Evolutionary conservation across 2,329 filamentous ascomycete species (phyloP), one percentile per base, ranked within the genome.

Genomic region (Fusarium compactum): DNA sequence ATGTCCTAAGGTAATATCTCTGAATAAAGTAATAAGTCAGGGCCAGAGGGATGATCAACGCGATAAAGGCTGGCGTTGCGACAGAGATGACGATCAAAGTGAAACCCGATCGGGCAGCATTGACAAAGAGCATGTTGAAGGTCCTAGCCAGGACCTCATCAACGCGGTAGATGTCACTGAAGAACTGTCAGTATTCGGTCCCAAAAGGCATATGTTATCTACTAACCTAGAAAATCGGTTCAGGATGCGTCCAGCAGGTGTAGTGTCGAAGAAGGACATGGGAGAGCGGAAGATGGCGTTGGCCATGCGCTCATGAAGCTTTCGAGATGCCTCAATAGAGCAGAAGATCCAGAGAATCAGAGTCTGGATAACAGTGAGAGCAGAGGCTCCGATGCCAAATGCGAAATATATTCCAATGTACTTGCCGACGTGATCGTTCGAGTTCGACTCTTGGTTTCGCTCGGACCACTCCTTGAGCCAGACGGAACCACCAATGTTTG

Each of bases 261-360:
- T 99, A 1, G 95, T 97, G 79, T 99, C 97, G 75, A 99, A 99
- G 83, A 99, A 99, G 74, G 90, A 96, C 96, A 99, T 99, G 58
- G 96, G 97, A 40, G 94, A 97, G 72, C 96, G 89, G 86, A 99
- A 99, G 74, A 98, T 98, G 20, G 96, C 94, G 76, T 92, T 96
- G 45, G 95, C 95, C 96, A 99, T 98, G 70, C 93, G 88, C 82
- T 98, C 96, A 79, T 99, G 96, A 60, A 99, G 86, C 83, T 98
- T 99, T 68, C 96, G 90, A 22, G 95, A 98, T 53, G 96, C 96
- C 90, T 99, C 96, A 69, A 99, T 99, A 7, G 96, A 98, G 83
- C 97, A 99, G 83, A 99, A 98, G 72, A 99, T 98, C 96, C 96
- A 99, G 29, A 99, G 85, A 70, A 99, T 94, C 73, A 99, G 84